These are phyloP conservation scores for Stephania cephalantha DNA, from an alignment of 164 flowering plant species.

Conservation along the genomic window DNA sequence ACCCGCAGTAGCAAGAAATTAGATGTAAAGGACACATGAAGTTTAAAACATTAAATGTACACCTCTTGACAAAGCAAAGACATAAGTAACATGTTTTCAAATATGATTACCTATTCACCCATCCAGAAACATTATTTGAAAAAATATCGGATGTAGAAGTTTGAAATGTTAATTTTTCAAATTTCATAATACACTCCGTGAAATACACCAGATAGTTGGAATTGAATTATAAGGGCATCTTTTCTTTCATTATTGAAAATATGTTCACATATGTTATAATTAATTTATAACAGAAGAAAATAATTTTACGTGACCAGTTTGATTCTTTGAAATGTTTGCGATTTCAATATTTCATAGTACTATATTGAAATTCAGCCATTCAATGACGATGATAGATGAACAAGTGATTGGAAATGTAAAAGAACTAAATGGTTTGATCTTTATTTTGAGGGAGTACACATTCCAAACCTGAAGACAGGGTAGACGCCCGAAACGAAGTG, in stretches of 20 bases:
- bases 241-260: too few species aligned
- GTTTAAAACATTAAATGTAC: not conserved
- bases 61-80: not conserved
- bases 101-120: not conserved
- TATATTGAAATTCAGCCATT: not conserved
- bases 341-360: not conserved
- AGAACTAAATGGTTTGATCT: not conserved
- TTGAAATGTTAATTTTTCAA: too few species aligned
- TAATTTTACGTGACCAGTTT: not conserved
- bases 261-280: too few species aligned
- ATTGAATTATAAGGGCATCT: too few species aligned
- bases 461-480: conserved; percentile 82
- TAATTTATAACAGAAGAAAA: not conserved
- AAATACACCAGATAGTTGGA: too few species aligned
- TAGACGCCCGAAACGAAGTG: conserved; percentile 70
- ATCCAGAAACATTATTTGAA: not conserved
- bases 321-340: not conserved
- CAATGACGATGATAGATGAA: not conserved
- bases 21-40: not conserved
- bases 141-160: too few species aligned
- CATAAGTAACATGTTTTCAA: not conserved
- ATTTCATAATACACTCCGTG: too few species aligned
- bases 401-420: not conserved
- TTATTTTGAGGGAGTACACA: not conserved
- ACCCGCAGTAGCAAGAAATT: conserved; percentile 5